phyloP scores from a whole-genome alignment of 257 asterid genomes.

The Handroanthus guayacan region DNA sequence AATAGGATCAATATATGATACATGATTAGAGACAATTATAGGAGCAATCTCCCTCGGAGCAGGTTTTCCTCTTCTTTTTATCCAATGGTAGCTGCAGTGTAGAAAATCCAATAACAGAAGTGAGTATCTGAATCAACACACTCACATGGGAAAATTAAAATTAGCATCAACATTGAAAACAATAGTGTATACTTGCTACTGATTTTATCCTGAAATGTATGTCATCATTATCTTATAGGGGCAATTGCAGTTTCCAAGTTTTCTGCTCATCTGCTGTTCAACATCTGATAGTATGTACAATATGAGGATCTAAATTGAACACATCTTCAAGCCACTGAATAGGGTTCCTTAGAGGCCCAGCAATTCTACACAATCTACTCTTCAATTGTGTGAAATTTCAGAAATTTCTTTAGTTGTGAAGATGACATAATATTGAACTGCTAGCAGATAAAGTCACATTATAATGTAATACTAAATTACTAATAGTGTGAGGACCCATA shows the following conservation, averaged over 20 bases:
- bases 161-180: constrained; percentile 17
- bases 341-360: background rate
- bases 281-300: background rate
- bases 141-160: background rate
- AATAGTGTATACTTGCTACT: background rate
- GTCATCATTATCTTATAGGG: constrained; percentile 17
- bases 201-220: constrained; percentile 15
- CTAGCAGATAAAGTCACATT: background rate
- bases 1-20: constrained; percentile 91
- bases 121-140: constrained; percentile 34
- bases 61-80: constrained; percentile 89
- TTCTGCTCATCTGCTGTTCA: background rate
- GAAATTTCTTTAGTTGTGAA: background rate
- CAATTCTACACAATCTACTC: background rate
- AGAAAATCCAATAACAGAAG: constrained; percentile 18
- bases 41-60: constrained; percentile 96
- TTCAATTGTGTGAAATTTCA: constrained; percentile 2
- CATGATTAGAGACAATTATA: constrained; percentile 90
- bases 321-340: constrained; percentile 19
- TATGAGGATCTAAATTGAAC: background rate
- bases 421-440: background rate
- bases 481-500: background rate
- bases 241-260: background rate
- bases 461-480: background rate
- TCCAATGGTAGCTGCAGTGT: constrained; percentile 93